Percentiles rank a stretch among this genome's conserved stretches.
phyloP scores from a whole-genome alignment of 805 yeast species.

The Candida golubevii region DNA sequence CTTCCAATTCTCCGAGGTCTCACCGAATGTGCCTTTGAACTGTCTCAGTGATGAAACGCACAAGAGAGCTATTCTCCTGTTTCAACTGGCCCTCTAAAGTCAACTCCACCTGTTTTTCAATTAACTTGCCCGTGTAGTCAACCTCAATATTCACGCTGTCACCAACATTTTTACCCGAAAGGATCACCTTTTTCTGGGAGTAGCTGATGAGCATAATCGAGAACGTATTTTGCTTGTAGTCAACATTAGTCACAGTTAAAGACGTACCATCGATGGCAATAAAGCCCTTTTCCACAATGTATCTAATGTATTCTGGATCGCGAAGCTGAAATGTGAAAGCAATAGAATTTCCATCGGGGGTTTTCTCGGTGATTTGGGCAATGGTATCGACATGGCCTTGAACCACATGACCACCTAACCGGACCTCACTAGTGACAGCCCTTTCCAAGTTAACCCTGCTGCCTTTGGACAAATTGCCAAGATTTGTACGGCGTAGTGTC shows the following conservation, averaged over 20 bases:
- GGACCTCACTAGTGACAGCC: conserved; percentile 77
- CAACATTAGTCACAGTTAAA: conserved; percentile 78
- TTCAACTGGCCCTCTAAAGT: conserved; percentile 52
- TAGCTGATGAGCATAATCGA: conserved; percentile 89
- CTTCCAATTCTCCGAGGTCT: not conserved
- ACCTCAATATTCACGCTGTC: conserved; percentile 85
- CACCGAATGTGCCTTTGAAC: conserved; percentile 21
- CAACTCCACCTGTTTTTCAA: conserved; percentile 76
- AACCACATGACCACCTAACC: conserved; percentile 96
- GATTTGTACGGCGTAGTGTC: conserved; percentile 74
- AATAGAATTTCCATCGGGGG: conserved; percentile 70
- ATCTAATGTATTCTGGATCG: conserved; percentile 57
- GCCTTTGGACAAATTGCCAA: conserved; percentile 58
- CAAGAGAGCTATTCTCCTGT: conserved; percentile 47
- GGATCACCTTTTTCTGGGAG: conserved; percentile 76
- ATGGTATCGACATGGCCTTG: conserved; percentile 97
- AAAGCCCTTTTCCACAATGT: conserved; percentile 93
- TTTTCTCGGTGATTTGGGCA: conserved; percentile 55
- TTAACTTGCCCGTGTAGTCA: conserved; percentile 86
- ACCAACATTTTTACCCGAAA: conserved; percentile 62
- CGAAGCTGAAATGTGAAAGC: conserved; percentile 69
- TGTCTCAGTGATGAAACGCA: conserved; percentile 37
- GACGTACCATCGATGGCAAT: conserved; percentile 92
- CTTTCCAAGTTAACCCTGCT: conserved; percentile 81
- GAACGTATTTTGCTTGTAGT: conserved; percentile 53